Conservation (phyloP, 2,329 filamentous ascomycete species). For the Geoglossum cookeanum region DNA sequence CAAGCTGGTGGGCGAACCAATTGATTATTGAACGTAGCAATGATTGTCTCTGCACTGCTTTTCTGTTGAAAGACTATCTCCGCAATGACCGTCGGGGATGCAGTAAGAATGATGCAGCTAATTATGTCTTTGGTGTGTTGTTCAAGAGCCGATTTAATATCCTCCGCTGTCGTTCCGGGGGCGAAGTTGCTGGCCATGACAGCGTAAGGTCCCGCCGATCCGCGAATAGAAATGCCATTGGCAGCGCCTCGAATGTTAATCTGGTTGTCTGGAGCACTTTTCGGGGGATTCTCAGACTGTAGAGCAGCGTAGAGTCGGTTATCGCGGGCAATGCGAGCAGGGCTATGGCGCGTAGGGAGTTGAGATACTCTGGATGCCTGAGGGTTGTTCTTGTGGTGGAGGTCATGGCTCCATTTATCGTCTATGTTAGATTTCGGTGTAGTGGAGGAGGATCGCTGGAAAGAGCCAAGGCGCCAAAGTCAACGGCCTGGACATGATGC, state of each 20-base stretch:
- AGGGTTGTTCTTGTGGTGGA: conserved; percentile 32
- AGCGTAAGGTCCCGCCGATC: conserved; percentile 51
- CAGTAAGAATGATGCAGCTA: conserved; percentile 48
- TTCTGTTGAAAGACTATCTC: conserved; percentile 58
- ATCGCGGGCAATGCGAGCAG: conserved; percentile 20
- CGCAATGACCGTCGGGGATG: conserved; percentile 52
- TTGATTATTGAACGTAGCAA: conserved; percentile 60
- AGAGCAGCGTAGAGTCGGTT: conserved; percentile 23
- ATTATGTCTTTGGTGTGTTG: conserved; percentile 45
- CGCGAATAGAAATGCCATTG: conserved; percentile 47
- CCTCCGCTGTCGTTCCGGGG: conserved; percentile 58
- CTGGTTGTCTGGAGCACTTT: conserved; percentile 5
- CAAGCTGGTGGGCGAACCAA: conserved; percentile 32
- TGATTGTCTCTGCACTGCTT: conserved; percentile 54
- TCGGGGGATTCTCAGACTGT: conserved; percentile 15
- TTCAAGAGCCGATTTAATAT: conserved; percentile 68
- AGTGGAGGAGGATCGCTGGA: conserved; percentile 17
- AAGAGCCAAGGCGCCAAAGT: neutral
- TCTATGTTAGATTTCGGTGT: conserved; percentile 34
- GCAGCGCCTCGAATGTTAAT: conserved; percentile 15
- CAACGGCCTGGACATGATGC: neutral
- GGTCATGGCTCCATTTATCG: conserved; percentile 52
- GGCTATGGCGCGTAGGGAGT: conserved; percentile 20
- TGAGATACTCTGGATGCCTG: conserved; percentile 18
- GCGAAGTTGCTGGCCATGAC: conserved; percentile 70